Evolutionary conservation across 2,329 filamentous ascomycete genomes (phyloP).

Genomic region (Pseudopyricularia cyperi): DNA sequence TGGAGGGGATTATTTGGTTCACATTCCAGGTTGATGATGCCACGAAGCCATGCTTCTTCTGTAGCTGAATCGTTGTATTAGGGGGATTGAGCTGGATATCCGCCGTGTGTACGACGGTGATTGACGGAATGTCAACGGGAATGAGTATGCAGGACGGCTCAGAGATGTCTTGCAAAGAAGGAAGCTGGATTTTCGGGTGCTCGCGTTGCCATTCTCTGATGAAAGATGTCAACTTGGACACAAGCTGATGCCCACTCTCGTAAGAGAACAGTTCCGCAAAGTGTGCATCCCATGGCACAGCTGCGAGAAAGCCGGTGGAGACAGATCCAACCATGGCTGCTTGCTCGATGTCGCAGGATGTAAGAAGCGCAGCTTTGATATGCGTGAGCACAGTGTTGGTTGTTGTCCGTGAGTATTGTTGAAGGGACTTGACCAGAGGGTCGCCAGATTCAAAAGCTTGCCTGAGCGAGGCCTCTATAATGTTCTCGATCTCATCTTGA

Average conservation of each 20-base stretch:
- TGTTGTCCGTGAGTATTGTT: conserved; percentile 33
- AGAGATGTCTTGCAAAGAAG: conserved; percentile 15
- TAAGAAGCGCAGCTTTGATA: conserved; percentile 25
- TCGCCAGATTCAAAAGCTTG: conserved; percentile 16
- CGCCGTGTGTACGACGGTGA: conserved; percentile 72
- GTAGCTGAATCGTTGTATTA: conserved; percentile 11
- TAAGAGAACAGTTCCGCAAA: conserved; percentile 30
- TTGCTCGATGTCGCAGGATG: conserved; percentile 41
- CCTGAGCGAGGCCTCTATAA: conserved; percentile 30
- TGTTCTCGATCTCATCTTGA: conserved; percentile 54
- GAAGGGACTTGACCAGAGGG: conserved; percentile 22
- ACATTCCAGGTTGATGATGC: conserved; percentile 32
- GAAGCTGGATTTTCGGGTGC: conserved; percentile 18
- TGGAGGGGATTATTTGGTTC: conserved; percentile 53
- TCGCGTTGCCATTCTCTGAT: conserved; percentile 23
- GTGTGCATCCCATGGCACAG: conserved; percentile 27
- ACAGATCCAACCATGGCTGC: conserved; percentile 39
- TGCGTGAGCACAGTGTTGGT: conserved; percentile 28
- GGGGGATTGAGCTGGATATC: conserved; percentile 41
- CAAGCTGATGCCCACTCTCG: conserved; percentile 20
- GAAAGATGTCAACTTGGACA: conserved; percentile 17
- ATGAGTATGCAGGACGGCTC: conserved; percentile 60
- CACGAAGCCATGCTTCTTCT: conserved; percentile 13
- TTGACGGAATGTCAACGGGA: conserved; percentile 75
- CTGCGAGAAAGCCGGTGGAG: conserved; percentile 31